Percentiles rank a stretch among this genome's conserved stretches.
Evolutionary conservation across 768 basidiomycete species (phyloP).

Genomic region (Pleurotus giganteus): DNA sequence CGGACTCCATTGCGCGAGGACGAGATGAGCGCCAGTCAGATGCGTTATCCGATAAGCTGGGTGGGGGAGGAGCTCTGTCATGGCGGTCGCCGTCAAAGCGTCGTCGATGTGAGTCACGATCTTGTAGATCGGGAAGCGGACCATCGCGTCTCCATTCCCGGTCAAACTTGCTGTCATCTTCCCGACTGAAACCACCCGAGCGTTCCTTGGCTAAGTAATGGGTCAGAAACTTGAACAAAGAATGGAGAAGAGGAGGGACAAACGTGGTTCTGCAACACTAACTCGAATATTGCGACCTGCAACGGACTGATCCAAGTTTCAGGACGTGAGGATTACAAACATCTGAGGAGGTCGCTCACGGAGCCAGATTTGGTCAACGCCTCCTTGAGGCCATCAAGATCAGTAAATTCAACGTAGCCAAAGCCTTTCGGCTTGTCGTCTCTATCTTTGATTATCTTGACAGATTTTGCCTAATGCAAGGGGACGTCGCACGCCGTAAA

Average conservation of each 20-base stretch:
- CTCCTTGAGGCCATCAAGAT: conserved; percentile 80
- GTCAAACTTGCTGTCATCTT: conserved; percentile 81
- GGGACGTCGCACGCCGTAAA: not conserved
- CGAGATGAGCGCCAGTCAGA: conserved; percentile 74
- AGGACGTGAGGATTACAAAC: not conserved
- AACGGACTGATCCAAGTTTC: conserved; percentile 47
- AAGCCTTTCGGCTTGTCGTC: conserved; percentile 98
- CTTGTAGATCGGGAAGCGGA: conserved; percentile 70
- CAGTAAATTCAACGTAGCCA: conserved; percentile 95
- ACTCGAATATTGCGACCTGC: conserved; percentile 82
- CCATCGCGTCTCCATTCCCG: conserved; percentile 86
- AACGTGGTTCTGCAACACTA: conserved; percentile 95
- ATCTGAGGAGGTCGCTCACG: conserved; percentile 39
- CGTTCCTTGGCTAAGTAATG: conserved; percentile 70
- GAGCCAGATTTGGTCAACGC: conserved; percentile 71
- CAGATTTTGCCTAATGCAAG: conserved; percentile 61
- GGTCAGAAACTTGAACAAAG: conserved; percentile 12
- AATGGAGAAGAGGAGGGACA: conserved; percentile 33
- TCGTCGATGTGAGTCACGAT: conserved; percentile 64
- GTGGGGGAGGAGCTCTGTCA: conserved; percentile 34
- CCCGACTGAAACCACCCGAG: conserved; percentile 45
- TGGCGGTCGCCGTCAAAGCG: conserved; percentile 54
- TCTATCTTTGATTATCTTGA: conserved; percentile 90
- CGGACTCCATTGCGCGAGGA: conserved; percentile 45
- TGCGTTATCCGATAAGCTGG: conserved; percentile 56